Evolutionary conservation across 805 yeast genomes (phyloP), one percentile per base, ranked within the genome.

Genomic region (Schwanniomyces vanrijiae): DNA sequence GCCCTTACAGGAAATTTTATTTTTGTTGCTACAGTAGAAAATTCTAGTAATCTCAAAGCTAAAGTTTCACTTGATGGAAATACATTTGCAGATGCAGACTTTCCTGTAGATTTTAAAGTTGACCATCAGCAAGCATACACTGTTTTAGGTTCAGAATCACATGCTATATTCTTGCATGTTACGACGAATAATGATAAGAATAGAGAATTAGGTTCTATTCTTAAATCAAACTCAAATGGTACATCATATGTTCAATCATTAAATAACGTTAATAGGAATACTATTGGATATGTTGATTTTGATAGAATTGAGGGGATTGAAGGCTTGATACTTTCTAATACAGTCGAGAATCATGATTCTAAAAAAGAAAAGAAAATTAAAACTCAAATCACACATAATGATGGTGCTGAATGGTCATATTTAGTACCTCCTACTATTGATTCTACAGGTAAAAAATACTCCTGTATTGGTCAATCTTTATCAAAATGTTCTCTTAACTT

Each of bases 181-280:
- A 88, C 96, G 3, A 85, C 91, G 0, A 73, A 74, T 55, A 60
- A 68, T 16, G 74, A 69, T 10, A 39, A 56, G 1, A 81, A 77
- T 13, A 58, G 67, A 8, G 94, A 89, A 57, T 84, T 63, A 62
- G 99, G 99, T 14, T 75, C 89, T 0, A 68, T 94, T 16, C 72
- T 94, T 59, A 92, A 92, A 59, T 89, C 96, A 2, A 91, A 92
- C 65, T 88, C 87, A 16, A 89, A 90, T 56, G 99, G 99, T 51
- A 90, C 97, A 0, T 81, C 86, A 5, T 91, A 88, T 61, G 89
- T 86, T 2, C 68, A 82, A 33, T 71, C 90, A 2, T 73, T 86
- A 49, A 78, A 76, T 8, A 68, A 80, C 47, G 97, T 90, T 14
- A 94, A 91, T 65, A 76, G 97, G 55, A 82, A 90, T 53, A 48